phyloP scores from a whole-genome alignment of 495 filamentous ascomycete species.

The Mytilinidion resinicola region DNA sequence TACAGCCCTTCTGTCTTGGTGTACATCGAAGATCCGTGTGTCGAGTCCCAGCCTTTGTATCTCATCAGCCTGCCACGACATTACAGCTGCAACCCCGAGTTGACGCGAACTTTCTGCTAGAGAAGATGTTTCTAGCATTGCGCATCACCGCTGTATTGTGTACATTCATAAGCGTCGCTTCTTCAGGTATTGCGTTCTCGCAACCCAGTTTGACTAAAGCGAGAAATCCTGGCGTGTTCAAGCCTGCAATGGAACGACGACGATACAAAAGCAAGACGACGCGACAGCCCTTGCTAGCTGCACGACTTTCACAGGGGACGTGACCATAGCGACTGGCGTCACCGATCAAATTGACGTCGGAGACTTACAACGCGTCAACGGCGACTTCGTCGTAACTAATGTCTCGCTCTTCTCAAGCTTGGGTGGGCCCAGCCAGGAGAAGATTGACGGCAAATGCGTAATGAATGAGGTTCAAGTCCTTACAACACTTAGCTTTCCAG shows the following conservation, averaged over 20 bases:
- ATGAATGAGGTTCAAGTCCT: constrained; percentile 61
- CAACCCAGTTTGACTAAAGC: too few relatives aligned
- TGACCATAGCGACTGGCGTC: constrained; percentile 55
- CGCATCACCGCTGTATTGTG: too few relatives aligned
- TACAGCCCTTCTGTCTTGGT: too few relatives aligned
- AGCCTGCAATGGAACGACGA: constrained; percentile 29
- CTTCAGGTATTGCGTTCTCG: too few relatives aligned
- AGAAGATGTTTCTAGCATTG: too few relatives aligned
- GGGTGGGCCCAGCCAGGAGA: constrained; percentile 42
- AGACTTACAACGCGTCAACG: constrained; percentile 58
- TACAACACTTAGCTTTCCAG: constrained; percentile 53
- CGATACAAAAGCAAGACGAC: constrained; percentile 64
- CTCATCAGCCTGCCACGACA: too few relatives aligned
- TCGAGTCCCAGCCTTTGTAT: too few relatives aligned
- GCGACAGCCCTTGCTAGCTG: constrained; percentile 62
- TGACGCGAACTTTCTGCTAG: too few relatives aligned
- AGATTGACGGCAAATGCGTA: constrained; percentile 57
- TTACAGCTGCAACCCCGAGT: too few relatives aligned
- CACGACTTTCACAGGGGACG: constrained; percentile 58
- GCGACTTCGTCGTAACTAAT: constrained; percentile 57
- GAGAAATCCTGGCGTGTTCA: too few relatives aligned
- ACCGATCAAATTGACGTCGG: constrained; percentile 48
- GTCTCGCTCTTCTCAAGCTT: constrained; percentile 53
- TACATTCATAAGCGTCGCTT: too few relatives aligned
- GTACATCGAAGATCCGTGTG: too few relatives aligned